Conservation (phyloP, 805 yeast genomes). For the Candida golubevii region DNA sequence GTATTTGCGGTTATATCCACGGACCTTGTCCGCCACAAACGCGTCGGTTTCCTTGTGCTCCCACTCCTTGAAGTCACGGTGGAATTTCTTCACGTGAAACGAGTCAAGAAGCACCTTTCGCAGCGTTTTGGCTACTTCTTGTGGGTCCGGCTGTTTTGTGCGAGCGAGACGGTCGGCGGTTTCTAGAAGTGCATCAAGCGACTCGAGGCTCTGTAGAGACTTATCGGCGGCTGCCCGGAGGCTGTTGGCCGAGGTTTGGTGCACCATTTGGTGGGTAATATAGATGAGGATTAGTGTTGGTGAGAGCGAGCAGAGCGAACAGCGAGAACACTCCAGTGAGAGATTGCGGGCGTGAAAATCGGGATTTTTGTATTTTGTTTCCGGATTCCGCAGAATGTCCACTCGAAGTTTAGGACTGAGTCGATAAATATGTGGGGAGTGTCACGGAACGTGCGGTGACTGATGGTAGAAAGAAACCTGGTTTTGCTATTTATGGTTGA, state of each 20-base stretch:
- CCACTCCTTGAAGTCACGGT: constrained; percentile 28
- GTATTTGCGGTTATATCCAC: constrained; percentile 27
- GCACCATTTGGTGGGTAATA: not conserved
- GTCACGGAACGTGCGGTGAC: no score
- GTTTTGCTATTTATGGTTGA: no score
- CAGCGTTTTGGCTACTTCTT: constrained; percentile 1
- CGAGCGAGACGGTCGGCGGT: constrained; percentile 1
- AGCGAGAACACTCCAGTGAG: no score
- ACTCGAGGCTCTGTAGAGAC: constrained; percentile 7
- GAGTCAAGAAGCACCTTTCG: constrained; percentile 26
- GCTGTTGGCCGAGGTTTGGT: not conserved
- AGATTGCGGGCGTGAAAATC: no score
- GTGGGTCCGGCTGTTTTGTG: not conserved
- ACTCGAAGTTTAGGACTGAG: no score
- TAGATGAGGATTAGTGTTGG: no score
- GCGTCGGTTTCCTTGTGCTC: constrained; percentile 16
- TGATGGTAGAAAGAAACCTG: no score
- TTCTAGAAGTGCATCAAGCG: constrained; percentile 5
- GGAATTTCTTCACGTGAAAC: constrained; percentile 29
- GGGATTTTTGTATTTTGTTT: no score
- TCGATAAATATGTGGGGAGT: no score
- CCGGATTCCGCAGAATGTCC: no score
- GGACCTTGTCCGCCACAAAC: constrained; percentile 23
- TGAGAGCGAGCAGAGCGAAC: no score
- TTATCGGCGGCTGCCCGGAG: constrained; percentile 4